phyloP scores from a whole-genome alignment of 2,329 filamentous ascomycete genomes.

The Aspergillus brasiliensis region DNA sequence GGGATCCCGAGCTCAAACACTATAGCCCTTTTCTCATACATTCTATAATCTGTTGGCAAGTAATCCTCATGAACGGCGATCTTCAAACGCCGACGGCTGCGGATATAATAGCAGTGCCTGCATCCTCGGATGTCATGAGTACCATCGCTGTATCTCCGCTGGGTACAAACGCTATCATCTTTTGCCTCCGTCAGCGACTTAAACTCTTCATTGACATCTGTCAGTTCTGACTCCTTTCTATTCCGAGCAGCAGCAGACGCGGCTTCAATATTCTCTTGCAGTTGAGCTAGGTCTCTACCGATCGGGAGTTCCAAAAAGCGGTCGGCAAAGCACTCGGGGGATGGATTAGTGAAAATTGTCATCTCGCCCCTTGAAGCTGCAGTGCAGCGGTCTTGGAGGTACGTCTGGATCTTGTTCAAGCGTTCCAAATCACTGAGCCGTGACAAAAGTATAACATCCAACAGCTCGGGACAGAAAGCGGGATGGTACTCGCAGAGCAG shows the following conservation, averaged over 20 bases:
- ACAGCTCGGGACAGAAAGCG: slow-evolving; percentile 50
- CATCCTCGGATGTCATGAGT: slow-evolving; percentile 43
- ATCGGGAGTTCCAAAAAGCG: slow-evolving; percentile 45
- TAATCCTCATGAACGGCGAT: slow-evolving; percentile 56
- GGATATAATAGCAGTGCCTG: slow-evolving; percentile 46
- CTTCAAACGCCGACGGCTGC: slow-evolving; percentile 39
- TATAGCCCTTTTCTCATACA: slow-evolving; percentile 42
- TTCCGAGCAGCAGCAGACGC: slow-evolving; percentile 29
- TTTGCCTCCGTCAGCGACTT: slow-evolving; percentile 41
- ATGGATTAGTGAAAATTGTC: slow-evolving; percentile 54
- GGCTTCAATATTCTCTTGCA: slow-evolving; percentile 40
- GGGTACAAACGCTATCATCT: slow-evolving; percentile 41
- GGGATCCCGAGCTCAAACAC: slow-evolving; percentile 58
- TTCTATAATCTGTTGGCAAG: slow-evolving; percentile 40
- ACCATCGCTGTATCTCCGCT: slow-evolving; percentile 25
- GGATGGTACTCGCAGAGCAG: slow-evolving; percentile 57
- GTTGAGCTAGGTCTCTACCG: slow-evolving; percentile 25
- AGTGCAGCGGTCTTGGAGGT: slow-evolving; percentile 48
- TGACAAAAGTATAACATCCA: slow-evolving; percentile 60
- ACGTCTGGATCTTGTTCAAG: slow-evolving; percentile 52
- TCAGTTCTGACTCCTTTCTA: slow-evolving; percentile 46
- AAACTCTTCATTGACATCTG: slow-evolving; percentile 35
- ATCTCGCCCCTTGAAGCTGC: slow-evolving; percentile 21
- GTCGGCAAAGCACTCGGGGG: slow-evolving; percentile 49
- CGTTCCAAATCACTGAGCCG: slow-evolving; percentile 52